Base-by-base conservation (phyloP, 2,329 filamentous ascomycete genomes). In the Delphinella strobiligena region DNA sequence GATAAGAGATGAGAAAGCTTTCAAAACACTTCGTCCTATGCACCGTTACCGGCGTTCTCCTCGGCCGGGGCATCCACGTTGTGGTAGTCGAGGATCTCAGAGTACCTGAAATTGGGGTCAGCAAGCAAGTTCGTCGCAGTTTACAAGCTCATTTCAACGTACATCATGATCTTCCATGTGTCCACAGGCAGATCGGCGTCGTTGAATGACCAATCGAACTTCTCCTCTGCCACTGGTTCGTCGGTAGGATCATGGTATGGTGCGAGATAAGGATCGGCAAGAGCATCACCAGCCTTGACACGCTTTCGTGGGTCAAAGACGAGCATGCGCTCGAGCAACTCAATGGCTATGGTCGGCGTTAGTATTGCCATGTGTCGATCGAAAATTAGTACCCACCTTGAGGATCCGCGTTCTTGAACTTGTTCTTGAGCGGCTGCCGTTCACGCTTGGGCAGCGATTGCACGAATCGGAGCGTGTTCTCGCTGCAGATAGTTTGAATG, bases 131-230 rank as follows among this genome's bases (percentile, higher is more conserved):
- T 41, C 27, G 19, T 34, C 22, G 22, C 22, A 12, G 12, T 7
- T 27, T 7, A 27, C 7, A 27, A 7, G 12, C 22, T 19, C 3
- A 38, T 36, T 7, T 30, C 11, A 14, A 41, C 82, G 58, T 72
- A 94, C 91, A 98, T 98, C 91, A 96, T 98, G 60, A 98, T 95
- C 70, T 98, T 98, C 91, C 91, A 98, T n/a, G 88, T 94, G 59
- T 98, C 91, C 37, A 96, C 88, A 1, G 91, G 89, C 42, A 98
- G 69, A 58, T 98, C 91, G 35, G 89, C 91, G 54, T 98, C 91
- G 61, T 96, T 96, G 67, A 98, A 98, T 39, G 88, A 95, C 91
- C 91, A 98, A 61, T 98, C 91, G 54, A 98, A 98, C 67, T 94
- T 95, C 69, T 95, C 88, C 45, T 94, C 85, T 16, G 91, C 85